Base-by-base conservation (phyloP, 192 early-diverging fungal species). In the Cetraspora pellucida region DNA sequence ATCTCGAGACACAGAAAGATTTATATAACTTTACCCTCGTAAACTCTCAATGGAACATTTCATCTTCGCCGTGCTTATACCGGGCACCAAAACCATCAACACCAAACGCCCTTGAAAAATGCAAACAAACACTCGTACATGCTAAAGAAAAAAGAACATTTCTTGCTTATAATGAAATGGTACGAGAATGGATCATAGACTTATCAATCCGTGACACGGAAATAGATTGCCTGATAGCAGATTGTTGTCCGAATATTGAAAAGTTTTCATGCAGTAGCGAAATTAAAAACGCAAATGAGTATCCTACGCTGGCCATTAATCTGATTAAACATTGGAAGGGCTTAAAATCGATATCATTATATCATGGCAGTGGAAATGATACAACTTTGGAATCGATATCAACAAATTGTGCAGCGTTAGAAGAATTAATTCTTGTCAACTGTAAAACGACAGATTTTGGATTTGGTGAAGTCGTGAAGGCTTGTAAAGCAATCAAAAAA, bases 171-270 rank as follows among this genome's bases (percentile, higher is more conserved):
- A 25, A 60, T 60, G 59, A 60, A 60, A 60, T 60, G 59, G 25
- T 60, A 13, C 25, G 59, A 16, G 59, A 60, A 23, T 60, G 59
- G 59, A 23, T 16, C 16, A 6, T 60, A 28, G 27, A 28, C 10
- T 2, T 37, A 1, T 2, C 37, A 37, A 37, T 37, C 37, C 37
- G 37, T 37, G 23, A 60, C 28, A 0, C 25, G 16, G 27, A 60
- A 21, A 28, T 19, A 7, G 25, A 6, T 30, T 10, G 16, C 27
- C 10, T 14, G 23, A 28, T 60, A 60, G 25, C 59, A 27, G 25
- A 28, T 6, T 60, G 25, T 60, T 60, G 59, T 60, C 59, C 59
- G 13, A 60, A 60, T 60, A 60, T 60, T 60, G 59, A 60, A 60
- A 60, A 60, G 28, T 16, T 60, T 60, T 14, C 25, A 4, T 60